Evolutionary conservation across 1,139 yeast genomes (phyloP).

Genomic region (Nakaseomyces sp.): DNA sequence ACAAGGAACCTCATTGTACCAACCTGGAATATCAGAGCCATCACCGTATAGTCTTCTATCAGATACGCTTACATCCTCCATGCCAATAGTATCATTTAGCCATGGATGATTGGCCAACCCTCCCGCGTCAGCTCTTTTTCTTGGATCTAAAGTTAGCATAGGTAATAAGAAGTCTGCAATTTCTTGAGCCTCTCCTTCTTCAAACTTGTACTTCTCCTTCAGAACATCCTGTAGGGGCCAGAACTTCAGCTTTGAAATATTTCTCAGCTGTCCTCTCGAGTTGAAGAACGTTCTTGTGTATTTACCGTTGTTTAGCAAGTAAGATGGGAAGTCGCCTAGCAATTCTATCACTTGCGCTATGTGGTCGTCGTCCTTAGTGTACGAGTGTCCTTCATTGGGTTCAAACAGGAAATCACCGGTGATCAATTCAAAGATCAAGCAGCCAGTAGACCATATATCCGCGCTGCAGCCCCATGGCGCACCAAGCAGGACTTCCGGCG

Average conservation of each 20-base stretch:
- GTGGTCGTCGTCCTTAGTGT: conserved; percentile 64
- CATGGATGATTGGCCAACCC: conserved; percentile 69
- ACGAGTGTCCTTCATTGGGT: conserved; percentile 43
- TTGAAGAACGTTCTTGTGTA: conserved; percentile 45
- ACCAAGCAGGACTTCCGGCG: conserved; percentile 58
- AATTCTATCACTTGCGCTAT: conserved; percentile 66
- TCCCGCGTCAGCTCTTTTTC: conserved; percentile 65
- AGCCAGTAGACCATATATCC: conserved; percentile 69
- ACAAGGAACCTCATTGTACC: conserved; percentile 35
- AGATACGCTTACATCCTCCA: conserved; percentile 39
- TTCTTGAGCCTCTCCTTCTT: conserved; percentile 42
- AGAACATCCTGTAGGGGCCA: conserved; percentile 60
- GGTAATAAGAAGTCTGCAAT: conserved; percentile 55
- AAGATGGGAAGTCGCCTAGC: conserved; percentile 49
- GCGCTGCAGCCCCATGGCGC: conserved; percentile 68
- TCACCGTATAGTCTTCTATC: conserved; percentile 53
- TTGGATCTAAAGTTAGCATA: conserved; percentile 61
- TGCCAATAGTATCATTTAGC: conserved; percentile 53
- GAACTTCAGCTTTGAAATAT: conserved; percentile 50
- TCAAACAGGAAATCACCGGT: conserved; percentile 74
- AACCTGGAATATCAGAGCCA: conserved; percentile 61
- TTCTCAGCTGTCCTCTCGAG: conserved; percentile 45
- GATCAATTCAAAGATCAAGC: conserved; percentile 58
- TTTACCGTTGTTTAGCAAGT: conserved; percentile 42
- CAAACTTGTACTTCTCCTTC: conserved; percentile 50